These are phyloP conservation scores for Aegilops umbellulata DNA, from an alignment of 176 grass and related monocot genomes.

Conservation along the genomic window DNA sequence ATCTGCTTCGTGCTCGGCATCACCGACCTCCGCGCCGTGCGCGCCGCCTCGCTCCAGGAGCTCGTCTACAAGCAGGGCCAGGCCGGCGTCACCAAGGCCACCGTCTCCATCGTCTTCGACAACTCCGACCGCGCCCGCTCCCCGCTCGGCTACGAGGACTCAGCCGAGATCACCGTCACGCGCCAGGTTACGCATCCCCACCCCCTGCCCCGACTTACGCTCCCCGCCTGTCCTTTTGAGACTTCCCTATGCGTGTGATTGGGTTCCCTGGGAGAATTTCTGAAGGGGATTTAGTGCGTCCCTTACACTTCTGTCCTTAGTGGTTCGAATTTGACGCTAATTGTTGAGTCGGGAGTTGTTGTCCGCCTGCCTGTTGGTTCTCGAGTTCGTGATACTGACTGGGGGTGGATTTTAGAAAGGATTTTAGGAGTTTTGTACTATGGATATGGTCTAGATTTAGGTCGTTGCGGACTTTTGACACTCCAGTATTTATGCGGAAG, in stretches of 20 bases:
- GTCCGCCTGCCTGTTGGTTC: neutral
- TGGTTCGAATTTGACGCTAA: neutral
- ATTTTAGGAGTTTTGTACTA: neutral
- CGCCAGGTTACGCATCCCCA: constrained; percentile 52
- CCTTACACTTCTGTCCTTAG: neutral
- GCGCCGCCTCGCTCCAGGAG: constrained; percentile 83
- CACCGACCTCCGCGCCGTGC: constrained; percentile 89
- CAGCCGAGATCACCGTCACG: constrained; percentile 90
- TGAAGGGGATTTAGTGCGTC: neutral
- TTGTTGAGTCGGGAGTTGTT: neutral
- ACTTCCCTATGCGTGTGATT: neutral
- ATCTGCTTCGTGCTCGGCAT: constrained; percentile 98
- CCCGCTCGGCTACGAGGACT: constrained; percentile 87
- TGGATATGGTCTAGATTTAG: constrained; percentile 15
- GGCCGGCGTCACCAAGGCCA: constrained; percentile 93
- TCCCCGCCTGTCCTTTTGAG: neutral
- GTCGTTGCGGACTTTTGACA: neutral
- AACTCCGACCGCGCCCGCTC: constrained; percentile 81
- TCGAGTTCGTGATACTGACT: neutral
- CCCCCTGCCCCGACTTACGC: neutral
- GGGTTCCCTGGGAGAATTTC: neutral
- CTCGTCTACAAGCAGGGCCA: constrained; percentile 99
- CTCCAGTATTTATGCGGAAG: neutral
- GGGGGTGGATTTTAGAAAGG: constrained; percentile 4
- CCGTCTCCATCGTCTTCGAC: constrained; percentile 89